Conservation (phyloP, 163 green algal genomes). For the Chlorella variabilis region DNA sequence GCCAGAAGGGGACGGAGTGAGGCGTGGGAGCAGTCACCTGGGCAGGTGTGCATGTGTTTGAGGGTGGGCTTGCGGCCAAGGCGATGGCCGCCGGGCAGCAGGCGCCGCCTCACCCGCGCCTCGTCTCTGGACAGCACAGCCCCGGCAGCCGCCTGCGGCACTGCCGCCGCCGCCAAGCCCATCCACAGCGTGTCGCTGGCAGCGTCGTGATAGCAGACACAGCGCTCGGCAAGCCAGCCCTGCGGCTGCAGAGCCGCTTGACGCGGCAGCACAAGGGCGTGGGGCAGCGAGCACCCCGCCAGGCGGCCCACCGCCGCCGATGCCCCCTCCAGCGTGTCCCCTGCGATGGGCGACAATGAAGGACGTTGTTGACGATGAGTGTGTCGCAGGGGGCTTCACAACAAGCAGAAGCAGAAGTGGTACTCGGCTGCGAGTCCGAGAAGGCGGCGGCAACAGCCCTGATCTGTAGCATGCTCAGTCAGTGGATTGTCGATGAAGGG, state of each 20-base stretch:
- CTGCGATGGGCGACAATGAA: neutral
- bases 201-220: neutral
- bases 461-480: neutral
- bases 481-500: neutral
- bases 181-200: constrained; percentile 21
- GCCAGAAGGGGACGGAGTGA: neutral
- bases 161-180: neutral
- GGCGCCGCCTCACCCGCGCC: neutral
- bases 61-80: neutral
- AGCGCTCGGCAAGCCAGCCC: constrained; percentile 11
- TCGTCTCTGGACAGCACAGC: neutral
- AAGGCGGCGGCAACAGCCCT: no score
- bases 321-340: neutral
- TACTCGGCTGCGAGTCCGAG: no score
- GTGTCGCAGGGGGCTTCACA: neutral
- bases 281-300: constrained; percentile 1
- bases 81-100: no score
- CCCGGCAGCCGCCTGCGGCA: neutral
- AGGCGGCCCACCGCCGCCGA: neutral
- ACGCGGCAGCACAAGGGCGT: neutral
- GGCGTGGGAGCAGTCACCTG: neutral
- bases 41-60: neutral
- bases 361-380: neutral
- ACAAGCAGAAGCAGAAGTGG: no score
- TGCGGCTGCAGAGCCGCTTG: constrained; percentile 6